Conservation (phyloP, 164 flowering plant genomes). For the Magnolia officinalis region DNA sequence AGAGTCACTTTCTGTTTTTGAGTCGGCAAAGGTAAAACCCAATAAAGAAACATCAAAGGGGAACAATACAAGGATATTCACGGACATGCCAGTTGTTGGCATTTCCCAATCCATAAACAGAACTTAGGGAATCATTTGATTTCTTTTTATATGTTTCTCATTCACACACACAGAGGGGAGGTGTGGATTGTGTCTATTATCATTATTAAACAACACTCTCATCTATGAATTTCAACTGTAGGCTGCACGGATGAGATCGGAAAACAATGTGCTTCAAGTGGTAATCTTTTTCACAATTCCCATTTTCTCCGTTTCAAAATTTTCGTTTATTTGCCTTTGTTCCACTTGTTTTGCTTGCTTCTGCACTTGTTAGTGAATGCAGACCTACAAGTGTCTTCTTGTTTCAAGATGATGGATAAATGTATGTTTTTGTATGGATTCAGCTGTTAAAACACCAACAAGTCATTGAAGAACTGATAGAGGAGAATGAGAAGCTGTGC, state of each 20-base stretch:
- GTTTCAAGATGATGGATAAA: not conserved
- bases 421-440: slow-evolving; percentile 4
- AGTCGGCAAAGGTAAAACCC: not conserved
- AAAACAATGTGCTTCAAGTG: slow-evolving; percentile 75
- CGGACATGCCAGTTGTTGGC: not conserved
- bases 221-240: slow-evolving; percentile 25
- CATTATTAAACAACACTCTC: slow-evolving; percentile 7
- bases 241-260: slow-evolving; percentile 57
- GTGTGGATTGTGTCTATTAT: not conserved
- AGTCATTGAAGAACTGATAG: slow-evolving; percentile 62
- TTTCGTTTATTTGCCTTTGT: too few species aligned
- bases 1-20: not conserved
- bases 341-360: not conserved
- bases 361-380: not conserved
- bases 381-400: not conserved
- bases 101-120: not conserved
- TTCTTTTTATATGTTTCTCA: not conserved
- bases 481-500: slow-evolving; percentile 72
- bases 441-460: slow-evolving; percentile 81
- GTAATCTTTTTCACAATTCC: slow-evolving; percentile 34
- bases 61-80: not conserved
- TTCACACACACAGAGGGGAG: not conserved
- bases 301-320: not conserved
- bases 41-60: not conserved
- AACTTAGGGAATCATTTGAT: not conserved